Evolutionary conservation across 345 rosid species (phyloP).

Genomic region (Ceriops decandra): DNA sequence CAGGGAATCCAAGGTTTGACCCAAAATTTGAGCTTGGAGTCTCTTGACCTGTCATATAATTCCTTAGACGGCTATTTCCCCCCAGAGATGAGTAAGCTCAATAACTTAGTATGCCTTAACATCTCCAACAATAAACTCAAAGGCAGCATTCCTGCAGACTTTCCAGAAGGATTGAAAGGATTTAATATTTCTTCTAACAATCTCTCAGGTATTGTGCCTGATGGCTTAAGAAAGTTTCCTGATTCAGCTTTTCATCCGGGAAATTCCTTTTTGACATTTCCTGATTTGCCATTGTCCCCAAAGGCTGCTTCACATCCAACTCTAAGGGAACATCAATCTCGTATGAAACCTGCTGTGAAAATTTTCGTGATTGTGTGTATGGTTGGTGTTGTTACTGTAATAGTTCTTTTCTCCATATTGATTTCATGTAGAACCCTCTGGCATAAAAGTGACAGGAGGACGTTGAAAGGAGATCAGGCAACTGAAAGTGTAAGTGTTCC

Average conservation of each 20-base stretch:
- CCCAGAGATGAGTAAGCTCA: conserved; percentile 39
- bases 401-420: conserved; percentile 43
- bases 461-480: conserved; percentile 27
- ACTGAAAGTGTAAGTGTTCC: conserved; percentile 26
- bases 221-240: conserved; percentile 60
- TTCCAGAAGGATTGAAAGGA: conserved; percentile 55
- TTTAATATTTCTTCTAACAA: conserved; percentile 67
- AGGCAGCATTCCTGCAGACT: conserved; percentile 63
- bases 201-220: conserved; percentile 73
- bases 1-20: conserved; percentile 31
- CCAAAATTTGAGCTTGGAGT: conserved; percentile 50
- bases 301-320: conserved; percentile 32
- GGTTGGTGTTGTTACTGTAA: conserved; percentile 40
- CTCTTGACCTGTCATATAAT: conserved; percentile 69
- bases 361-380: conserved; percentile 57
- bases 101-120: conserved; percentile 50
- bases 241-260: conserved; percentile 87
- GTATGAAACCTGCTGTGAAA: conserved; percentile 41
- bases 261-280: conserved; percentile 51
- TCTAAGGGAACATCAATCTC: conserved; percentile 29
- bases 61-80: conserved; percentile 55
- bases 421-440: conserved; percentile 31
- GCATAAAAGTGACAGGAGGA: conserved; percentile 26
- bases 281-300: conserved; percentile 36
- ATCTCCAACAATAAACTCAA: conserved; percentile 63